These are phyloP conservation scores for Kalmanozyma brasiliensis DNA, from an alignment of 1,284 basidiomycete species.

Conservation along the genomic window DNA sequence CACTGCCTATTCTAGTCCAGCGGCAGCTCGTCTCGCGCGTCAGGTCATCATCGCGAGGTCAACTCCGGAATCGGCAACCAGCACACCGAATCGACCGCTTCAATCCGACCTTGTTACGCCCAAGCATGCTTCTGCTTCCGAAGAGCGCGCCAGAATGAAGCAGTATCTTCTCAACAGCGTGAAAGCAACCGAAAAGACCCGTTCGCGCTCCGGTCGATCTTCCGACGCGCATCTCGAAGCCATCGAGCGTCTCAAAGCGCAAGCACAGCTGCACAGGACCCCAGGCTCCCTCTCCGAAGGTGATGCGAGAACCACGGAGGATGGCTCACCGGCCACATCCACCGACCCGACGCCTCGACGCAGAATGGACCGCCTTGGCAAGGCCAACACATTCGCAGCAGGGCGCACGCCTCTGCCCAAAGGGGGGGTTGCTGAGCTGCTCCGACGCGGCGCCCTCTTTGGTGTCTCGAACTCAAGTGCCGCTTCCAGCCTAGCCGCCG, in stretches of 20 bases:
- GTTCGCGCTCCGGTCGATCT: conserved; percentile 17
- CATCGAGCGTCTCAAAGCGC: conserved; percentile 43
- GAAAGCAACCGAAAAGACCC: conserved; percentile 31
- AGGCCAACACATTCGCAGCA: conserved; percentile 45
- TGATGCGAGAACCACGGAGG: conserved; percentile 12
- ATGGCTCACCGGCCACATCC: conserved; percentile 19
- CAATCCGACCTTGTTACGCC: conserved; percentile 27
- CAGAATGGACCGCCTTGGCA: conserved; percentile 48
- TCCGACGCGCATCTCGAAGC: conserved; percentile 39
- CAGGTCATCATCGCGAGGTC: conserved; percentile 17
- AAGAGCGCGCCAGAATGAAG: conserved; percentile 45
- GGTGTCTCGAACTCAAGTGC: conserved; percentile 33
- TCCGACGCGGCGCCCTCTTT: conserved; percentile 43
- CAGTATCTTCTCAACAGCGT: conserved; percentile 55
- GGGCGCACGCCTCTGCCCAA: conserved; percentile 46
- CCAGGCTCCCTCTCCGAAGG: conserved; percentile 32
- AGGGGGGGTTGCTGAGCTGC: conserved; percentile 40
- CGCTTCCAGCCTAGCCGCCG: conserved; percentile 18
- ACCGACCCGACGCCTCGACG: conserved; percentile 25
- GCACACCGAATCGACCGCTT: conserved; percentile 31
- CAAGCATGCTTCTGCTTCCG: conserved; percentile 19
- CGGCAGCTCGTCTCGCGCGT: conserved; percentile 42
- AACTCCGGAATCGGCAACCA: conserved; percentile 14
- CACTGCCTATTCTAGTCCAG: conserved; percentile 47
- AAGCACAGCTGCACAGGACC: conserved; percentile 30